Evolutionary conservation across 768 basidiomycete species (phyloP), one percentile per base, ranked within the genome.

Genomic region (Boletus rubescentipes): DNA sequence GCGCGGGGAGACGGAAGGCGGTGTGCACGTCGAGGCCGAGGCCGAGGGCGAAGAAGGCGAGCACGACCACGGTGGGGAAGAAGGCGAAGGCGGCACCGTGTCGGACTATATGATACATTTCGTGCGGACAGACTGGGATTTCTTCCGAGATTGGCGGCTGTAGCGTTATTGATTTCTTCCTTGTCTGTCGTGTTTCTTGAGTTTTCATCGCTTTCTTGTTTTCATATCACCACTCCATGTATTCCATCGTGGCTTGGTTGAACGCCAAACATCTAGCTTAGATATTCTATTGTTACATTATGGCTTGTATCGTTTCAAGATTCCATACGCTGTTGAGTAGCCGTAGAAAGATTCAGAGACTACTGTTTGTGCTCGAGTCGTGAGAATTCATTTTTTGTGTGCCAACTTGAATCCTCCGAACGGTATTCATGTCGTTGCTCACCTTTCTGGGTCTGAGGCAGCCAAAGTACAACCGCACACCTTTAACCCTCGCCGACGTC

Each of bases 81-180:
- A 77, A 0, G 75, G 72, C 9, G 85, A 88, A 35, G 86, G 87
- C 2, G 91, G 91, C 15, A 86, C 84, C 9, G 76, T 87, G 16
- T 85, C 87, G 37, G 92, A 94, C 52, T 94, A 91, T 64, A 94
- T 97, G 92, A 74, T 97, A 30, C 66, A 74, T 15, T 79, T 84
- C 60, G 84, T 87, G 23, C 74, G 78, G 47, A 66, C 63, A 38
- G 87, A 92, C 59, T 79, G 77, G 65, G 85, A 85, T 35, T 86
- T 79, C 68, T 93, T 93, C 72, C 75, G 72, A 53, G 86, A 87
- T 39, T 91, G 89, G 88, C 78, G 83, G 47, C 29, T 87, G 67
- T 84, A 67, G 61, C 36, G 34, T 51, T 59, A 21, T 52, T 39
- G 21, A 6, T 51, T 53, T 31, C 16, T 9, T 21, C n/a, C n/a